Conservation (phyloP, 2,329 filamentous ascomycete species). For the Arthrinium puccinioides region DNA sequence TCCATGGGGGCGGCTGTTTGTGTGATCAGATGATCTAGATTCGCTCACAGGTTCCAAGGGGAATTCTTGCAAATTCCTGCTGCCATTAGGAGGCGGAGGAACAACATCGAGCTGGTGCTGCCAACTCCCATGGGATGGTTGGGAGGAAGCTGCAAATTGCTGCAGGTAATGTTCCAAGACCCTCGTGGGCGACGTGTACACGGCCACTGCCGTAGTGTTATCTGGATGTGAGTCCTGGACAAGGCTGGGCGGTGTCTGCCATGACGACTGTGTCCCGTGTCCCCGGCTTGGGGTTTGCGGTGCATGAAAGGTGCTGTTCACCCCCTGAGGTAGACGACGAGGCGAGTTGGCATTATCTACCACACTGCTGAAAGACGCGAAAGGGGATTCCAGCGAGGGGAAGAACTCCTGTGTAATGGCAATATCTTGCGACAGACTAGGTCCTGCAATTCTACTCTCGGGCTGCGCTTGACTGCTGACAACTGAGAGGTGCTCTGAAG, state of each 20-base stretch:
- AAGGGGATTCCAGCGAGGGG: conserved; percentile 15
- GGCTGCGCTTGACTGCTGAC: no score
- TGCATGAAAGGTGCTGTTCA: background rate
- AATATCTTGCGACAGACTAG: conserved; percentile 1
- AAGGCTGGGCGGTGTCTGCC: conserved; percentile 38
- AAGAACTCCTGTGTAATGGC: conserved; percentile 5
- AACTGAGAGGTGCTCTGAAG: no score
- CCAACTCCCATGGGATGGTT: conserved; percentile 15
- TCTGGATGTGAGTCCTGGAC: conserved; percentile 48
- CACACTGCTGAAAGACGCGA: conserved; percentile 37
- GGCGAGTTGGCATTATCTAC: conserved; percentile 32
- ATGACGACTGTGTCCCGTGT: conserved; percentile 25
- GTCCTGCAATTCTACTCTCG: background rate
- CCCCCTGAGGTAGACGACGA: conserved; percentile 15
- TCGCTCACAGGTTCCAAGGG: no score
- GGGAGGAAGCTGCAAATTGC: no score
- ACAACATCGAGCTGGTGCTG: no score
- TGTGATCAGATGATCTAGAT: background rate
- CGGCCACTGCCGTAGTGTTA: conserved; percentile 20
- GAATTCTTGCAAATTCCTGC: no score
- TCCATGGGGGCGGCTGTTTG: background rate
- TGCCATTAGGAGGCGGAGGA: no score
- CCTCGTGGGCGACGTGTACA: conserved; percentile 40
- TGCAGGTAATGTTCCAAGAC: conserved; percentile 43
- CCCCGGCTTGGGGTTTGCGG: background rate